These are phyloP conservation scores for Rhodotorula sp. DNA, from an alignment of 1,284 basidiomycete species.

Conservation along the genomic window DNA sequence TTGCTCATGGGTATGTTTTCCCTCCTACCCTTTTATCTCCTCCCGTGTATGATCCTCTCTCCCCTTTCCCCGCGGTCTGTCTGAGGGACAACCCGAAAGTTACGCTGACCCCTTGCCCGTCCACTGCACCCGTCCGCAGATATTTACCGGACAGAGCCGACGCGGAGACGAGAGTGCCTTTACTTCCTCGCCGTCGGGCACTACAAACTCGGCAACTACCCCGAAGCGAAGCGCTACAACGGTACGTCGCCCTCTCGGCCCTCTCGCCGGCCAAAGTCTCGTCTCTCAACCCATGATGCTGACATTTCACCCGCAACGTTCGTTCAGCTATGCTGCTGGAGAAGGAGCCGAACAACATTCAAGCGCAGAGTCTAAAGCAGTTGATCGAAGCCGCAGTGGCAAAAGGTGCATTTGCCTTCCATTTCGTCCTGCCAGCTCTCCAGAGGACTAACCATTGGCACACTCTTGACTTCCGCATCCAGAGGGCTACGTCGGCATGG, in stretches of 20 bases:
- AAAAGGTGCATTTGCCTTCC: conserved; percentile 60
- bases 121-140: conserved; percentile 56
- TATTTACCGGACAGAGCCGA: conserved; percentile 84
- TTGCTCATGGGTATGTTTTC: conserved; percentile 94
- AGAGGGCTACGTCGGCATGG: conserved; percentile 93
- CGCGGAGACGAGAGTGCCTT: conserved; percentile 86
- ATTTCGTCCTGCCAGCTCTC: conserved; percentile 1
- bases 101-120: background rate
- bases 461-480: conserved; percentile 1
- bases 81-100: background rate
- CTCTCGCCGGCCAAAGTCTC: too few species aligned
- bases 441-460: background rate
- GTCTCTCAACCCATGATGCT: background rate
- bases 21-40: too few species aligned
- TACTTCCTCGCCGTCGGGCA: conserved; percentile 97
- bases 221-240: conserved; percentile 89
- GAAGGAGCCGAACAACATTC: conserved; percentile 91
- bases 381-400: conserved; percentile 86
- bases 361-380: conserved; percentile 78
- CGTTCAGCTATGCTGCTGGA: conserved; percentile 74
- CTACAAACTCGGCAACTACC: conserved; percentile 95
- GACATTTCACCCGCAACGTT: background rate
- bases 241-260: conserved; percentile 57
- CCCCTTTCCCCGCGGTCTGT: too few species aligned
- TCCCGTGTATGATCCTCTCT: too few species aligned